Base-by-base conservation (phyloP, 208 protist species). In the Acanthamoeba healyi region DNA sequence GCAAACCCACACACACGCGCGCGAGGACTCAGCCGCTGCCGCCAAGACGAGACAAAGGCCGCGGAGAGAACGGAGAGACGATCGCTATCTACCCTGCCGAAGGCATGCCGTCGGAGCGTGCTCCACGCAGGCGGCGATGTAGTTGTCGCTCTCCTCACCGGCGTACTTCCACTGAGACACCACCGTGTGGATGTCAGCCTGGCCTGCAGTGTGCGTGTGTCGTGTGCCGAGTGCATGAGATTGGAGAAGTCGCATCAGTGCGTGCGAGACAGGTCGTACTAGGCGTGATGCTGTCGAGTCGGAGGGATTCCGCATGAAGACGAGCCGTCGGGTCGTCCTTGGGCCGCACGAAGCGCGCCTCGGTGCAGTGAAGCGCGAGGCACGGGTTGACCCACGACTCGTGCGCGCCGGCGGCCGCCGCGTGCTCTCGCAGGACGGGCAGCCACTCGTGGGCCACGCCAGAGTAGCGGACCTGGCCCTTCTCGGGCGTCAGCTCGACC, bases 141-240 rank as follows among this genome's bases (percentile, higher is more conserved):
- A 86, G 34, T 86, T n/a, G 34, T 29, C 38, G 44, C n/a, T 58
- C 77, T 86, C 77, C 29, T 86, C 77, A 22, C 77, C 22, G 12
- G 77, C 44, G 77, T 86, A 86, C 77, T 56, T 56, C 77, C 77
- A 86, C 34, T 86, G 34, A 1, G 77, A 51, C 42, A 38, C n/a
- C 17, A 86, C 44, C 24, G 6, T 4, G 0, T 86, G n/a, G 22
- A 44, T 22, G 42, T 86, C 77, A 5, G n/a, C 46, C 38, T 38
- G 9, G 5, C 58, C 74, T 84, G 74, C 4, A 14, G n/a, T 61
- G 54, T 26, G 19, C 24, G 54, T 61, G 10, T 26, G 10, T 19
- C 12, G 7, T 24, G 10, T 5, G 2, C 54, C 15, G 22, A 63
- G n/a, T 34, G 14, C 19, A 63, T 29, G 0, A 63, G 6, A 63